Base-by-base conservation (phyloP, 768 basidiomycete species). In the Suillus variegatus region DNA sequence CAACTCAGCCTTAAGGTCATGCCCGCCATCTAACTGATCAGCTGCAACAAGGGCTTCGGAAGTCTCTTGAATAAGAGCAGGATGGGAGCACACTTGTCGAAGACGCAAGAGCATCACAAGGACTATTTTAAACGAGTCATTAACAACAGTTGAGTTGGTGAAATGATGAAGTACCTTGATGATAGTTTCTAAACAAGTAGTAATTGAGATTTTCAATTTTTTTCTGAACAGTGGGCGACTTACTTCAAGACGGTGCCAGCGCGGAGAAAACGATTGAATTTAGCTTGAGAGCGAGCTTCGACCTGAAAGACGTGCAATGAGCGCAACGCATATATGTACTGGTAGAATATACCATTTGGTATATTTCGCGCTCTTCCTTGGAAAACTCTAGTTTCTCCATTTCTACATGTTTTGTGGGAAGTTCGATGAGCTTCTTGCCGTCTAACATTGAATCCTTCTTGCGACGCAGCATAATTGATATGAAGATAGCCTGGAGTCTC, bases 171-270 rank as follows among this genome's bases (percentile, higher is more conserved):
- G 74, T 60, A 56, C 87, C 85, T 71, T 85, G 83, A 49, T 82
- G 79, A 66, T 88, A 88, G 68, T 90, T 87, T 71, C 83, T 85
- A 57, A 9, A 64, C 13, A 51, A 14, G 41, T 18, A 20, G 32
- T 6, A 18, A 49, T 22, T 40, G n/a, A 35, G 22, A 55, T 32
- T 65, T 35, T 35, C 38, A 38, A 1, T 13, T 28, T 47, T 36
- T 6, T 25, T 60, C 41, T 18, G 6, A 41, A 20, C 9, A 10
- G 6, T 36, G 13, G 58, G 46, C 56, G 62, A 71, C 80, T 41
- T 68, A 84, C 85, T 92, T 92, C 46, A 92, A 76, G 13, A 92
- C 88, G 0, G 90, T 90, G 1, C 89, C 88, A 6, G 82, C 86
- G 6, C 78, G 75, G 10, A 88, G 76, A 73, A 79, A 90, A 22